Evolutionary conservation across 768 basidiomycete genomes (phyloP).

Genomic region (Lyophyllum shimeji): DNA sequence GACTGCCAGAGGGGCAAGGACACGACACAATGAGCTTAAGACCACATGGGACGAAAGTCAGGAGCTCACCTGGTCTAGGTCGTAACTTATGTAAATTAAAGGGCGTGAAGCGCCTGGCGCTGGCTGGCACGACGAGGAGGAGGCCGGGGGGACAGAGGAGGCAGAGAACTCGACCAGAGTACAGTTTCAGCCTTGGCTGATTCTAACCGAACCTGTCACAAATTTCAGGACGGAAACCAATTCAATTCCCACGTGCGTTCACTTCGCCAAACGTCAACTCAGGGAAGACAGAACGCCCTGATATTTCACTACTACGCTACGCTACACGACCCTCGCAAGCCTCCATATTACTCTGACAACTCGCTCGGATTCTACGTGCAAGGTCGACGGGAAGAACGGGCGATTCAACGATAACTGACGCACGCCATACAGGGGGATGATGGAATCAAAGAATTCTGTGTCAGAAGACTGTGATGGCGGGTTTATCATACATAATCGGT

Average conservation of each 20-base stretch:
- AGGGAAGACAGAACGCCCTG: neutral
- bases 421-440: neutral
- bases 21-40: constrained; percentile 5
- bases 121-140: constrained; percentile 1
- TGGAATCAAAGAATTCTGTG: neutral
- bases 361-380: neutral
- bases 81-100: constrained; percentile 9
- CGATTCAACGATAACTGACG: neutral
- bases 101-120: neutral
- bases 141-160: neutral
- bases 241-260: constrained; percentile 12
- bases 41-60: neutral
- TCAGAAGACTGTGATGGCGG: constrained; percentile 5
- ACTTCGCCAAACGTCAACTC: neutral
- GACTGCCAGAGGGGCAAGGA: neutral
- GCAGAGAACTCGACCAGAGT: constrained; percentile 11
- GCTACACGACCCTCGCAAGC: constrained; percentile 1
- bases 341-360: neutral
- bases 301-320: constrained; percentile 13
- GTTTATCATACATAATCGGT: neutral
- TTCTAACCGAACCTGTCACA: constrained; percentile 15
- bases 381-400: neutral
- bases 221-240: constrained; percentile 18
- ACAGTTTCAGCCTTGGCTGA: constrained; percentile 9
- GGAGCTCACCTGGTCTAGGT: neutral